These are phyloP conservation scores for Populus hybrid DNA, from an alignment of 441 rosid species.

Conservation along the genomic window DNA sequence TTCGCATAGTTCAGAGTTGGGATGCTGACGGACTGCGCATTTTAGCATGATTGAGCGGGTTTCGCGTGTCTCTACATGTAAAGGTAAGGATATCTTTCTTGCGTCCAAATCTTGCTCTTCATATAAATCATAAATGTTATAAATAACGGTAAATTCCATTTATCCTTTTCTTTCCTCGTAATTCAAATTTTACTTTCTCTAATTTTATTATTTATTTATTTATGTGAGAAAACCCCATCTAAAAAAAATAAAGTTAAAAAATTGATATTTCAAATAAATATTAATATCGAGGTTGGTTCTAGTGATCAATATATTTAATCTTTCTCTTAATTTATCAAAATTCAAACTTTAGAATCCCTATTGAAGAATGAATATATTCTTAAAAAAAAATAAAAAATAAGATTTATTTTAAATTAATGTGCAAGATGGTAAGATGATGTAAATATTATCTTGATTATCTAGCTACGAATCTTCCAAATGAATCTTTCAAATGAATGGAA, in stretches of 20 bases:
- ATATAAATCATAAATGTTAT: no score
- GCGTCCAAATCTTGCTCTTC: neutral
- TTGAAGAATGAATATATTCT: no score
- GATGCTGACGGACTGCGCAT: neutral
- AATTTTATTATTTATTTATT: no score
- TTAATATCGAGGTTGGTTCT: neutral
- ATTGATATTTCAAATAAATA: neutral
- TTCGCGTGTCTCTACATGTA: constrained; percentile 10
- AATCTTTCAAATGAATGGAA: no score
- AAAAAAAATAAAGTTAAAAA: no score
- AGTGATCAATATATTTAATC: neutral
- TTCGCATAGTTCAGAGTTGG: no score
- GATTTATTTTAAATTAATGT: no score
- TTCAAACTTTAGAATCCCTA: neutral
- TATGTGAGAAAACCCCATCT: neutral
- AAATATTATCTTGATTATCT: neutral
- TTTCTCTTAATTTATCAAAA: neutral
- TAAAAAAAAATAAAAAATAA: no score
- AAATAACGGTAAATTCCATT: neutral
- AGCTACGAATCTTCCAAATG: no score
- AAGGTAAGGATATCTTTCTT: neutral
- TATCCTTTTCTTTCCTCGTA: neutral
- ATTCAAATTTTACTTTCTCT: no score
- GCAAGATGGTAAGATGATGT: neutral
- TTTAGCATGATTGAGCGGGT: constrained; percentile 23